Evolutionary conservation across 129 eudicot species (phyloP).

Genomic region (Arctium lappa): DNA sequence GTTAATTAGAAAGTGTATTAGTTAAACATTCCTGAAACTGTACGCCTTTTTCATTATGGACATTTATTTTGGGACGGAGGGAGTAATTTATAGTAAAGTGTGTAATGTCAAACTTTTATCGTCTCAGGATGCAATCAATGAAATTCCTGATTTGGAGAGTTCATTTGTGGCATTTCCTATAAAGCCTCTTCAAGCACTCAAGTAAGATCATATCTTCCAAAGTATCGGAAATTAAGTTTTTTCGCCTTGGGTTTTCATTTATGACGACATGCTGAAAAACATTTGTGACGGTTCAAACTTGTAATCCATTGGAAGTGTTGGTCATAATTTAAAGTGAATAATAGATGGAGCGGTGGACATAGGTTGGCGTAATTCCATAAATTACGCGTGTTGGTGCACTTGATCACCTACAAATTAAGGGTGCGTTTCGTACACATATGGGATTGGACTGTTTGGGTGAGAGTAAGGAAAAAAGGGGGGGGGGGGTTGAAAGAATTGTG

Average conservation of each 20-base stretch:
- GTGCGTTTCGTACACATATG: no score
- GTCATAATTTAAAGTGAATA: not conserved
- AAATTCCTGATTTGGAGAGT: slow-evolving; percentile 63
- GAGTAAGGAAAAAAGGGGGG: not conserved
- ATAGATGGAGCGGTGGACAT: not conserved
- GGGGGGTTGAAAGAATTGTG: not conserved
- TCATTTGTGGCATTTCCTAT: slow-evolving; percentile 86
- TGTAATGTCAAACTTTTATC: slow-evolving; percentile 13
- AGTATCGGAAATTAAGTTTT: not conserved
- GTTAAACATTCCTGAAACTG: not conserved
- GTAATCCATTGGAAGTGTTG: not conserved
- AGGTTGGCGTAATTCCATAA: not conserved
- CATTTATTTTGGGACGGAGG: not conserved
- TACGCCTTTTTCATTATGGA: not conserved
- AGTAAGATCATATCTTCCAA: slow-evolving; percentile 42
- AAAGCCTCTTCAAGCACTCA: slow-evolving; percentile 93
- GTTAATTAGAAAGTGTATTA: not conserved
- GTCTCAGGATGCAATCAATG: slow-evolving; percentile 59
- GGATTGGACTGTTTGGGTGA: no score
- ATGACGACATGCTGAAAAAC: not conserved
- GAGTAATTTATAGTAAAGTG: not conserved
- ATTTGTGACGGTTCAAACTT: not conserved
- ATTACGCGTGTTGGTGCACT: not conserved
- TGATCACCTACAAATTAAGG: not conserved
- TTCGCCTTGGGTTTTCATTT: not conserved